phyloP scores from a whole-genome alignment of 495 filamentous ascomycete genomes.

The Lophium mytilinum region DNA sequence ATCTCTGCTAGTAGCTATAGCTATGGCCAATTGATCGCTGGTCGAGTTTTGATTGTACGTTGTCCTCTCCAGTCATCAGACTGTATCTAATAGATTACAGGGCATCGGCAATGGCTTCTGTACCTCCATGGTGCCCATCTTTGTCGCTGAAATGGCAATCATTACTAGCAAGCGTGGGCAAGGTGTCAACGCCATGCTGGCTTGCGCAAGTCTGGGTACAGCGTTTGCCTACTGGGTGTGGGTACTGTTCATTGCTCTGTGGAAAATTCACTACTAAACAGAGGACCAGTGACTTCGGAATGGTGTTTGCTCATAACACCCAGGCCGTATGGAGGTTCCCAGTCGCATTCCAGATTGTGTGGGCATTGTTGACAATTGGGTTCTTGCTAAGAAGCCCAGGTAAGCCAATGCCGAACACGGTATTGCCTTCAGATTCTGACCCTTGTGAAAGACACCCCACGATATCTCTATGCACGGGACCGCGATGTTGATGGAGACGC shows the following conservation, averaged over 20 bases:
- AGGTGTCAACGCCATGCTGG: conserved; percentile 1
- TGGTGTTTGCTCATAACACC: conserved; percentile 1
- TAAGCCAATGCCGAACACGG: background rate
- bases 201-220: background rate
- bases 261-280: background rate
- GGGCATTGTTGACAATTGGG: conserved; percentile 2
- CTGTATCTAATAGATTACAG: background rate
- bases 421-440: background rate
- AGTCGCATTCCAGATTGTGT: conserved; percentile 7
- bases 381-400: background rate
- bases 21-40: conserved; percentile 11
- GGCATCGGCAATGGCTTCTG: conserved; percentile 13
- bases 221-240: conserved; percentile 14
- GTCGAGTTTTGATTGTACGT: conserved; percentile 9
- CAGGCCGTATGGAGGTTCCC: conserved; percentile 11
- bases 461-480: conserved; percentile 2
- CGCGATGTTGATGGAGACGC: background rate
- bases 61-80: background rate
- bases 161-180: conserved; percentile 3
- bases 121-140: conserved; percentile 2
- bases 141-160: conserved; percentile 7
- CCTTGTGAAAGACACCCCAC: conserved; percentile 3
- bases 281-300: conserved; percentile 6
- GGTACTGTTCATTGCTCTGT: background rate
- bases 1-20: conserved; percentile 7